phyloP scores from a whole-genome alignment of 164 flowering plant genomes.

The Tetrastigma voinierianum region DNA sequence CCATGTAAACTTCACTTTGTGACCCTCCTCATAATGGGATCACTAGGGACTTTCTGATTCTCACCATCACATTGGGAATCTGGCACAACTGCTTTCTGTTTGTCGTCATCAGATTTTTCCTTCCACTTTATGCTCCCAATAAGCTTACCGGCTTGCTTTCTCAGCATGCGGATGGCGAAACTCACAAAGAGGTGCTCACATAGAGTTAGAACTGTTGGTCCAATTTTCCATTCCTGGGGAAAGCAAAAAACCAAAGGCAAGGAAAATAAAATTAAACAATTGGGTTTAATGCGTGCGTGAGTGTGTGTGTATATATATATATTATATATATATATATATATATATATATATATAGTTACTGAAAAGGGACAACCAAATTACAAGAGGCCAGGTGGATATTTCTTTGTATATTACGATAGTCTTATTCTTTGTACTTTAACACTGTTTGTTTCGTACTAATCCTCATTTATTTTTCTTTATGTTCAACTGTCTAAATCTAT shows the following conservation, averaged over 20 bases:
- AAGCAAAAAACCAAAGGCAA: background rate
- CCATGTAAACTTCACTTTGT: conserved; percentile 30
- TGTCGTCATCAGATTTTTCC: conserved; percentile 16
- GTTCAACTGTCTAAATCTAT: too few species aligned
- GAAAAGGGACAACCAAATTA: too few species aligned
- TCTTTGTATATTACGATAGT: too few species aligned
- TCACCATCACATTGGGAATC: conserved; percentile 6
- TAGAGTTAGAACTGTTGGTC: conserved; percentile 78
- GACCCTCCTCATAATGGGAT: conserved; percentile 13
- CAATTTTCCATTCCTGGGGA: conserved; percentile 82
- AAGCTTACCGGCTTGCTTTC: conserved; percentile 52
- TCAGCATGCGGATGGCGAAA: conserved; percentile 65
- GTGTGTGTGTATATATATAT: too few species aligned
- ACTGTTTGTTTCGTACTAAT: too few species aligned
- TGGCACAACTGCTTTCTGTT: conserved; percentile 26
- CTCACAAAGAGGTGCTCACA: conserved; percentile 93
- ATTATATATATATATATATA: too few species aligned
- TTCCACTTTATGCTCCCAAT: conserved; percentile 35
- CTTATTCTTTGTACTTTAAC: too few species aligned
- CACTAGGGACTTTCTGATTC: conserved; percentile 23
- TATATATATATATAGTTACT: too few species aligned
- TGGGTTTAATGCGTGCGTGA: too few species aligned
- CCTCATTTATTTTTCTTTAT: too few species aligned
- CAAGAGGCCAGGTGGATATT: too few species aligned
- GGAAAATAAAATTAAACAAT: conserved; percentile 2